These are phyloP conservation scores for Hippophae tibetana DNA, from an alignment of 306 rosid genomes.

Conservation along the genomic window DNA sequence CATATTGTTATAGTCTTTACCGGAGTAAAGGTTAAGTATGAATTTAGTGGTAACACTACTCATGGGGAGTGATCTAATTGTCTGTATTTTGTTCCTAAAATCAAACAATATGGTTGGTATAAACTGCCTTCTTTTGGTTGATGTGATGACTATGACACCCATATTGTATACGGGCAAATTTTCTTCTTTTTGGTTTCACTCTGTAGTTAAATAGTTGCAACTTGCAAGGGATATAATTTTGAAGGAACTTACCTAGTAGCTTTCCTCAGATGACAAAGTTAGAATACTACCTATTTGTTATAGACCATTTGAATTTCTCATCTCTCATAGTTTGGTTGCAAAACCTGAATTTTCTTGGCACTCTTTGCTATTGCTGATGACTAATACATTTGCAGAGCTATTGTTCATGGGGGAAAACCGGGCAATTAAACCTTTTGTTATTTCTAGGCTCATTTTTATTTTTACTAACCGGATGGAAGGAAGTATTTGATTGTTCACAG, in stretches of 20 bases:
- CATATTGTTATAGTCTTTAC: neutral
- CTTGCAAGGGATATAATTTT: too few relatives aligned
- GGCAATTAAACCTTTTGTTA: neutral
- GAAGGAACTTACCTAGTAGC: neutral
- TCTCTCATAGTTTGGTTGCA: neutral
- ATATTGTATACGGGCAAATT: neutral
- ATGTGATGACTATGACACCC: neutral
- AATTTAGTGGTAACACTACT: neutral
- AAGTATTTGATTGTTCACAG: neutral
- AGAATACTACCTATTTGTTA: neutral
- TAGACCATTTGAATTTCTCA: neutral
- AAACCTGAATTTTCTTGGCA: neutral
- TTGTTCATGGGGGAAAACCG: neutral
- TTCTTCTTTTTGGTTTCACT: neutral
- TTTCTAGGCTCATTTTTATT: neutral
- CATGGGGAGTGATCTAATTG: neutral
- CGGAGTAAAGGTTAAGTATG: neutral
- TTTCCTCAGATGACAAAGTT: neutral
- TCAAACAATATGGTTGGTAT: neutral
- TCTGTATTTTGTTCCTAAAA: too few relatives aligned
- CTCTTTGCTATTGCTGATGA: neutral
- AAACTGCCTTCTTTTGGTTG: neutral
- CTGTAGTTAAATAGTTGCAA: neutral
- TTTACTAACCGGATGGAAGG: neutral
- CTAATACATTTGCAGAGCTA: neutral